Conservation (phyloP, 2,329 filamentous ascomycete species). For the Paramyrothecium roridum region DNA sequence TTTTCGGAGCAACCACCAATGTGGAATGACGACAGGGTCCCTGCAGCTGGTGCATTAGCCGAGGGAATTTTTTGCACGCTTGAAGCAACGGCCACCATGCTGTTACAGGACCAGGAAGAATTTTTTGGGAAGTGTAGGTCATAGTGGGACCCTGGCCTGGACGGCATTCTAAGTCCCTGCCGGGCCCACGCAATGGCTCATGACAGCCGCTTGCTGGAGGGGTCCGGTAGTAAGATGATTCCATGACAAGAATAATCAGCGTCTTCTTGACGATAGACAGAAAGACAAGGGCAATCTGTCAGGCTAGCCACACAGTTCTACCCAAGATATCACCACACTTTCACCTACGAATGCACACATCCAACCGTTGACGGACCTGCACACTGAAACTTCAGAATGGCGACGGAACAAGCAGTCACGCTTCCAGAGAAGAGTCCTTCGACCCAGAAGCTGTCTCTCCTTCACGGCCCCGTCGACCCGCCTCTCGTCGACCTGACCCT, state of each 20-base stretch:
- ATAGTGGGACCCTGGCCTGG: too few species aligned
- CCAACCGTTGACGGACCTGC: too few species aligned
- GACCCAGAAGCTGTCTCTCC: conserved; percentile 49
- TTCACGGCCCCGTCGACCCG: conserved; percentile 66
- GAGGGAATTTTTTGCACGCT: conserved; percentile 17
- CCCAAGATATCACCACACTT: too few species aligned
- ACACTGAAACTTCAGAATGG: neutral
- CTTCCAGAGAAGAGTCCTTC: conserved; percentile 22
- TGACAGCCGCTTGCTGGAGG: too few species aligned
- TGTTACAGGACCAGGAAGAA: neutral
- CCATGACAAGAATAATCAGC: too few species aligned
- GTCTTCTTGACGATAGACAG: too few species aligned
- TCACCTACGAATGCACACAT: too few species aligned
- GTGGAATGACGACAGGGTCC: conserved; percentile 6
- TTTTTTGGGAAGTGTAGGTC: neutral
- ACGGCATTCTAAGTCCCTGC: too few species aligned
- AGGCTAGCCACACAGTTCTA: too few species aligned
- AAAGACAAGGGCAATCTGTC: too few species aligned
- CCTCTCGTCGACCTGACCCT: conserved; percentile 70
- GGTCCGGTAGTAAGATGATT: too few species aligned
- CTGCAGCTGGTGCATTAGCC: conserved; percentile 5
- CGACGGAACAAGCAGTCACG: conserved; percentile 10
- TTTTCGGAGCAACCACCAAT: neutral
- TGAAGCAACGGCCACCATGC: neutral
- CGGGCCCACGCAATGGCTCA: too few species aligned